phyloP scores from a whole-genome alignment of 1,284 basidiomycete genomes.

The Pseudozyma pruni region DNA sequence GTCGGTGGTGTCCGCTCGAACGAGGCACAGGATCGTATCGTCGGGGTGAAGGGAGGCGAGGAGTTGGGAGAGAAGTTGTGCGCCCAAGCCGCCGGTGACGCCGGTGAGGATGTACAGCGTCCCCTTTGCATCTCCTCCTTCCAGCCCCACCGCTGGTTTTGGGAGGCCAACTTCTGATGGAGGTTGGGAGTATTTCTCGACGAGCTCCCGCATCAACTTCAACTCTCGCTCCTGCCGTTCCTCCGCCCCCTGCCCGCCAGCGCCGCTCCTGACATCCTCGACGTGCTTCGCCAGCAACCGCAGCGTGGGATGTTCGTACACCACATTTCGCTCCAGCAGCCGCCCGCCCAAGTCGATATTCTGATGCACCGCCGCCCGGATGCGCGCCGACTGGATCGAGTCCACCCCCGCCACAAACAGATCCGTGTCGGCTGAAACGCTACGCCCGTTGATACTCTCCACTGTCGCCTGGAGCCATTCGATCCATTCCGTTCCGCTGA shows the following conservation, averaged over 20 bases:
- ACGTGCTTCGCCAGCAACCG: constrained; percentile 44
- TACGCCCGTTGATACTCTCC: constrained; percentile 20
- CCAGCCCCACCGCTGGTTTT: constrained; percentile 22
- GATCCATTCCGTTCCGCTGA: constrained; percentile 14
- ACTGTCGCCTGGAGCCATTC: constrained; percentile 27
- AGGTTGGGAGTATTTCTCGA: constrained; percentile 56
- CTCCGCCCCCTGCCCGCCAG: constrained; percentile 15
- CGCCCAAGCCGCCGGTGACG: constrained; percentile 75
- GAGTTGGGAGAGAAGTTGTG: constrained; percentile 73
- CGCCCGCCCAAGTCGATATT: constrained; percentile 16
- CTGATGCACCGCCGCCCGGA: constrained; percentile 49
- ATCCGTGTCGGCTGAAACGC: constrained; percentile 23
- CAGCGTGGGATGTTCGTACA: constrained; percentile 50
- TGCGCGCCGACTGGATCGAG: constrained; percentile 50
- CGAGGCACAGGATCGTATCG: constrained; percentile 72
- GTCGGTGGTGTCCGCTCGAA: constrained; percentile 70
- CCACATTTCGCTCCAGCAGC: constrained; percentile 36
- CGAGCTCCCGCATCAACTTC: constrained; percentile 63
- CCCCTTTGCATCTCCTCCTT: constrained; percentile 19
- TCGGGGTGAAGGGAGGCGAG: constrained; percentile 59
- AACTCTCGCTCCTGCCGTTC: constrained; percentile 22
- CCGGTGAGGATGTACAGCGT: constrained; percentile 71
- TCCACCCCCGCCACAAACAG: constrained; percentile 53
- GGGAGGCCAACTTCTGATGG: constrained; percentile 1
- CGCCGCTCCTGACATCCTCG: constrained; percentile 26